Conservation (phyloP, 2,329 filamentous ascomycete genomes). For the Sclerotinia sclerotiorum region DNA sequence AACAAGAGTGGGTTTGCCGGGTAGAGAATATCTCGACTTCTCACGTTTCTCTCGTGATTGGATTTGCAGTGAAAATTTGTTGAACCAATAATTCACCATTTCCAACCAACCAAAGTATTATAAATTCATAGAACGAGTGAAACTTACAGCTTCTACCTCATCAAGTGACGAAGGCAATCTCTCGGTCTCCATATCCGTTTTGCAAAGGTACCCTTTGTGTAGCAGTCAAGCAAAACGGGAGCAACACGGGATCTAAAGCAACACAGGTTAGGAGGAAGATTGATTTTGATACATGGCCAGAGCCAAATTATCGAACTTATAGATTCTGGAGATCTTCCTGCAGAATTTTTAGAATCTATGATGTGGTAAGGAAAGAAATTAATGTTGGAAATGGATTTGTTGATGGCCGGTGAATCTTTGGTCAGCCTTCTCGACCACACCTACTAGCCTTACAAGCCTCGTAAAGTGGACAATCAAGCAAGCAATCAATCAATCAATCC, state of each 20-base stretch:
- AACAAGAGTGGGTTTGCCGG: neutral
- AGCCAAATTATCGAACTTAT: neutral
- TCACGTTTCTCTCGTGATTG: slow-evolving; percentile 8
- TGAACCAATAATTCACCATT: neutral
- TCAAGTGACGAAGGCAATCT: slow-evolving; percentile 37
- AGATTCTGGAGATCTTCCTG: neutral
- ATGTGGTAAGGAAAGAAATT: neutral
- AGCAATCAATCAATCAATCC: neutral
- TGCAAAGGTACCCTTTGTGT: neutral
- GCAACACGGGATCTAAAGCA: slow-evolving; percentile 4
- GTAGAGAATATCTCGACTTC: neutral
- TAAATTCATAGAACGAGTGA: neutral
- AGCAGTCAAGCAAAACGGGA: slow-evolving; percentile 4
- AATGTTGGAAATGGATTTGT: neutral
- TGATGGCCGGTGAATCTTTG: slow-evolving; percentile 10
- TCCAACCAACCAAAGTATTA: neutral
- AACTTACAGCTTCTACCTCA: slow-evolving; percentile 38
- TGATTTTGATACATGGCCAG: slow-evolving; percentile 7
- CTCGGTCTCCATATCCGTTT: slow-evolving; percentile 25
- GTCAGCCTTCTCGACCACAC: neutral
- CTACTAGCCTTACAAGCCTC: neutral
- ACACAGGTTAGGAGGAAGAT: slow-evolving; percentile 4
- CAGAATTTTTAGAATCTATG: neutral
- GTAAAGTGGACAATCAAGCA: slow-evolving; percentile 9
- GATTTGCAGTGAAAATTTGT: neutral